Evolutionary conservation across 2,329 filamentous ascomycete genomes (phyloP).

Genomic region (Aureobasidium sp.): DNA sequence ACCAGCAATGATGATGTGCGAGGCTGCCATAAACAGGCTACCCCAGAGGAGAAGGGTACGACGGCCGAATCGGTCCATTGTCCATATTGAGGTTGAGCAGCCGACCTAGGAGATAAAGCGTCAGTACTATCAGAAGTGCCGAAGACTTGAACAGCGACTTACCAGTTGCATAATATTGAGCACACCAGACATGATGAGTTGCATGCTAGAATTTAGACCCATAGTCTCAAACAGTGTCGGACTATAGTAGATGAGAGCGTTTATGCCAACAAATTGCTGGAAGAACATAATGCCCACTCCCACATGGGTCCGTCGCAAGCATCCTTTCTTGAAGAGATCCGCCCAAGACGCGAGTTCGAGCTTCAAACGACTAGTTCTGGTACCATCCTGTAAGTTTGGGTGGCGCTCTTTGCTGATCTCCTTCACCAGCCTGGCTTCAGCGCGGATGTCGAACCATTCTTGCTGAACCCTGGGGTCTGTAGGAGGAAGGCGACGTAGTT

Average conservation of each 20-base stretch:
- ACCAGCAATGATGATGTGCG: constrained; percentile 24
- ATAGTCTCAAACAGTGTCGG: constrained; percentile 50
- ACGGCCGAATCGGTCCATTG: constrained; percentile 56
- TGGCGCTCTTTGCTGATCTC: constrained; percentile 29
- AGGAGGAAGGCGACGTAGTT: constrained; percentile 20
- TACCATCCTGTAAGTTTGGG: constrained; percentile 25
- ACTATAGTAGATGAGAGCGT: constrained; percentile 53
- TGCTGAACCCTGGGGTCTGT: constrained; percentile 14
- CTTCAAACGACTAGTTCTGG: constrained; percentile 29
- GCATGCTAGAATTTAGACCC: constrained; percentile 22
- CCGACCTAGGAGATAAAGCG: constrained; percentile 21
- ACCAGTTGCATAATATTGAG: constrained; percentile 59
- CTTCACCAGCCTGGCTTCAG: constrained; percentile 16
- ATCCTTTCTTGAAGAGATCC: constrained; percentile 43
- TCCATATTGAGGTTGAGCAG: constrained; percentile 56
- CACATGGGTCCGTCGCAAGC: constrained; percentile 40
- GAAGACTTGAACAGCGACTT: constrained; percentile 48
- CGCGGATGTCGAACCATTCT: constrained; percentile 17
- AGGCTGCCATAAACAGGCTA: constrained; percentile 20
- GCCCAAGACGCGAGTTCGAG: constrained; percentile 42
- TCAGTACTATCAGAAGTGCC: background rate
- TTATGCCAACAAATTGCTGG: constrained; percentile 48
- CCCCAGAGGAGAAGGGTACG: constrained; percentile 43
- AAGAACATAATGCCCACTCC: constrained; percentile 50
- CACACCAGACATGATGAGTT: constrained; percentile 47